Percentiles rank a stretch among this genome's conserved stretches.
These are phyloP conservation scores for Protomyces inundatus DNA, from an alignment of 1,139 yeast species.

Conservation along the genomic window DNA sequence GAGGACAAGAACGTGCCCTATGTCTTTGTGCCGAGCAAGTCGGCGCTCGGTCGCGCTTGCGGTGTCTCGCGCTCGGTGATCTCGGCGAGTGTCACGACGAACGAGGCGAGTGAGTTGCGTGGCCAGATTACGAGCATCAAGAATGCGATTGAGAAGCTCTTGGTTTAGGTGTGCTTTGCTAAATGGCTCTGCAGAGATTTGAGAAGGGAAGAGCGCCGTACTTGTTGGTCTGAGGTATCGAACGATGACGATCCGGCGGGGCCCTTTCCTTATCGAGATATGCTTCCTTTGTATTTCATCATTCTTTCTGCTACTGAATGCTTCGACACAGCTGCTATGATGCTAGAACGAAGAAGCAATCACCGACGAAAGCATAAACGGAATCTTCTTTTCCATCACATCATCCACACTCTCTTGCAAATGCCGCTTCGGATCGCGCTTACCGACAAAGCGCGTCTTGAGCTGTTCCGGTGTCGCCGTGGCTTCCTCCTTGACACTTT, in stretches of 20 bases:
- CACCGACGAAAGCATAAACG: slow-evolving; percentile 78
- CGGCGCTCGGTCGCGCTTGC: slow-evolving; percentile 99
- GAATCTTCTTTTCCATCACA: slow-evolving; percentile 83
- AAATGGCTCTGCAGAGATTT: too few relatives aligned
- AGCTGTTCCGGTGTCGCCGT: slow-evolving; percentile 82
- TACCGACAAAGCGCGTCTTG: slow-evolving; percentile 94
- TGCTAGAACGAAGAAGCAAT: slow-evolving; percentile 55
- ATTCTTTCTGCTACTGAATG: not conserved
- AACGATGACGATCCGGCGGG: not conserved
- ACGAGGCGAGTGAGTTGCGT: slow-evolving; percentile 97
- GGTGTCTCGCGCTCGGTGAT: slow-evolving; percentile 99
- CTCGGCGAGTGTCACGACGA: slow-evolving; percentile 97
- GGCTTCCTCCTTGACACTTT: slow-evolving; percentile 87
- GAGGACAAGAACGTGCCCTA: slow-evolving; percentile 75
- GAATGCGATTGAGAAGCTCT: slow-evolving; percentile 97
- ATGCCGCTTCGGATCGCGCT: slow-evolving; percentile 98
- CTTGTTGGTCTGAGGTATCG: not conserved
- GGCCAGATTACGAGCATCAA: slow-evolving; percentile 94
- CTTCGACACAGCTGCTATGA: too few relatives aligned
- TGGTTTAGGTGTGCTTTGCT: slow-evolving; percentile 52
- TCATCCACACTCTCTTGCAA: slow-evolving; percentile 80
- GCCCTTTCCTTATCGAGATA: not conserved
- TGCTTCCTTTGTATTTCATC: not conserved
- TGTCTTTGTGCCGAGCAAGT: slow-evolving; percentile 91
- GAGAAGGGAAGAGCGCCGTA: too few relatives aligned